A percentile compares a stretch with the other conserved stretches of the same genome.
phyloP scores from a whole-genome alignment of 78 protist genomes.

The Pelomyxa schiedti region DNA sequence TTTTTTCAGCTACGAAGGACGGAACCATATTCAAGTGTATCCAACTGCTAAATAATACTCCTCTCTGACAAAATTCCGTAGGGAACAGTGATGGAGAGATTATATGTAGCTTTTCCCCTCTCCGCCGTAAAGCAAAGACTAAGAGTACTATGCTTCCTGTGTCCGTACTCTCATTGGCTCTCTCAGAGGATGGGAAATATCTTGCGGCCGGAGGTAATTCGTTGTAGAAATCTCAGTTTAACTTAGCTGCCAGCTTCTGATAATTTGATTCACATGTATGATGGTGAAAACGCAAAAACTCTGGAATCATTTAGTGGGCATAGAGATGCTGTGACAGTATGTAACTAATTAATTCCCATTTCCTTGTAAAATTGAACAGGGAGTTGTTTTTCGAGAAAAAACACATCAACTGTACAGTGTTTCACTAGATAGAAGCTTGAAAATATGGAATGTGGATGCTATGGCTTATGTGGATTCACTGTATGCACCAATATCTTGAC shows the following conservation, averaged over 20 bases:
- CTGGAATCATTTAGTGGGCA: conserved; percentile 48
- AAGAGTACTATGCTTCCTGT: background rate
- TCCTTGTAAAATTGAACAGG: background rate
- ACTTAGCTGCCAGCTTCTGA: conserved; percentile 29
- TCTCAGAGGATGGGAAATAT: conserved; percentile 42
- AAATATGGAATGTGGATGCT: conserved; percentile 62
- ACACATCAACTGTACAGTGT: conserved; percentile 53
- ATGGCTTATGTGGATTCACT: conserved; percentile 74
- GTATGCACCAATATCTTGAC: background rate
- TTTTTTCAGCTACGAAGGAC: conserved; percentile 26
- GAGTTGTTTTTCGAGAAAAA: conserved; percentile 51
- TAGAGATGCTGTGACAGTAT: conserved; percentile 11
- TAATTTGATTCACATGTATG: conserved; percentile 39
- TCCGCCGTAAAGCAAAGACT: background rate
- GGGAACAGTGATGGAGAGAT: background rate
- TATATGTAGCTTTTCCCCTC: background rate
- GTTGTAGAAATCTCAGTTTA: background rate
- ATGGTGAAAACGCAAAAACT: background rate
- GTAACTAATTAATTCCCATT: background rate
- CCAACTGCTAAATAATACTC: background rate
- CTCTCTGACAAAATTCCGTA: background rate
- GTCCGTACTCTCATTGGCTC: conserved; percentile 53
- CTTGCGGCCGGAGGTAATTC: conserved; percentile 49
- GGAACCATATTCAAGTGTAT: background rate
- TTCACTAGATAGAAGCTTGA: conserved; percentile 62